Conservation (phyloP, 441 rosid genomes). For the Iberis amara region DNA sequence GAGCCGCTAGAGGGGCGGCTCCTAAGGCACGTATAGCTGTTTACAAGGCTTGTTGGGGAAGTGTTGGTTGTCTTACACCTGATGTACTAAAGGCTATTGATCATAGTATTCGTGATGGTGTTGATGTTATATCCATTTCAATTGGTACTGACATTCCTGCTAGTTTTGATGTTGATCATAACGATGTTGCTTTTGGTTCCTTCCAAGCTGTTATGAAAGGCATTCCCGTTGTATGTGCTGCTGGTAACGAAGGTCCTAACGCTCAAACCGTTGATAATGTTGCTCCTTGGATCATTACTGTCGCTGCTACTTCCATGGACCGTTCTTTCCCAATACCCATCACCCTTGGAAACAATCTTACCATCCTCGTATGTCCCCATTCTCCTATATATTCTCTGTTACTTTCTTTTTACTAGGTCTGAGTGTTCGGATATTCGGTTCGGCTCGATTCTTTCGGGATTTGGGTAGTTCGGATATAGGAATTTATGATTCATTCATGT, state of each 20-base stretch:
- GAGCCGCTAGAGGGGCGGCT: constrained; percentile 64
- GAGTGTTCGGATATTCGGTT: too few species aligned
- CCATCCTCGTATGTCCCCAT: constrained; percentile 13
- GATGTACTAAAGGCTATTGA: constrained; percentile 50
- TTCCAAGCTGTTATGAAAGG: constrained; percentile 65
- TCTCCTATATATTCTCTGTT: not conserved
- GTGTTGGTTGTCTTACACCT: constrained; percentile 41
- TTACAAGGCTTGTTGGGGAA: constrained; percentile 70
- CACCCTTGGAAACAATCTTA: constrained; percentile 34
- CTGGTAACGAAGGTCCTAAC: constrained; percentile 50
- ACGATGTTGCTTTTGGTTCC: constrained; percentile 50
- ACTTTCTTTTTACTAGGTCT: too few species aligned
- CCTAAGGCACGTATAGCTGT: constrained; percentile 64
- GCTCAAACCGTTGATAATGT: constrained; percentile 35
- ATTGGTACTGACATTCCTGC: constrained; percentile 56
- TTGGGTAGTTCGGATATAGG: too few species aligned
- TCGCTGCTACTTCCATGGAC: constrained; percentile 62
- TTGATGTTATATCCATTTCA: constrained; percentile 64
- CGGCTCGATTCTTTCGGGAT: too few species aligned
- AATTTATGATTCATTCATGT: too few species aligned
- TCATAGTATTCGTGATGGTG: constrained; percentile 52
- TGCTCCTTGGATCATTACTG: constrained; percentile 67
- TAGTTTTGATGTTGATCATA: constrained; percentile 31
- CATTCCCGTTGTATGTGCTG: constrained; percentile 58
- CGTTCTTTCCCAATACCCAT: constrained; percentile 38